phyloP scores from a whole-genome alignment of 108 stramenopile genomes.

The Cyclotella choctawhatcheeana region DNA sequence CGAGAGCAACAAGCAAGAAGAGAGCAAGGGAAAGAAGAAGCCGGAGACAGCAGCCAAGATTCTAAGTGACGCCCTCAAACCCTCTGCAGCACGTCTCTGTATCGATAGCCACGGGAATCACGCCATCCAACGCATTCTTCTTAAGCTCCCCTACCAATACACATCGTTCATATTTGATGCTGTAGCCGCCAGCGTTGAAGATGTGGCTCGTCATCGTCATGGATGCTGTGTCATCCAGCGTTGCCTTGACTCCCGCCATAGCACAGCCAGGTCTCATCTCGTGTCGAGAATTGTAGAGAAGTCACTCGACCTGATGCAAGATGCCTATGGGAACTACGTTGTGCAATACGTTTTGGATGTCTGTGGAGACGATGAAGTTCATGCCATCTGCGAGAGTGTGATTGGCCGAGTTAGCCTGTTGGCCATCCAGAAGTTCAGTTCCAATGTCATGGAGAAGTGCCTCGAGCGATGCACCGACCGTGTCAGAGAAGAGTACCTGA shows the following conservation, averaged over 20 bases:
- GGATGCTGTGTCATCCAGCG: slow-evolving; percentile 98
- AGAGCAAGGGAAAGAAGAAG: slow-evolving; percentile 30
- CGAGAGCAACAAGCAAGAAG: slow-evolving; percentile 14
- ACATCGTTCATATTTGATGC: slow-evolving; percentile 94
- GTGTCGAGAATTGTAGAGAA: slow-evolving; percentile 91
- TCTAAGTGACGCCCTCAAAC: slow-evolving; percentile 80
- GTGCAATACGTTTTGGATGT: slow-evolving; percentile 93
- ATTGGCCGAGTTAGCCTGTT: slow-evolving; percentile 89
- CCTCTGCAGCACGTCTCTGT: slow-evolving; percentile 93
- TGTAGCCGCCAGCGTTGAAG: slow-evolving; percentile 86
- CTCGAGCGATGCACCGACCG: slow-evolving; percentile 91
- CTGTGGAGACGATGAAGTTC: slow-evolving; percentile 91
- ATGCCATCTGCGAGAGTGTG: slow-evolving; percentile 89
- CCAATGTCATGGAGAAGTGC: slow-evolving; percentile 99
- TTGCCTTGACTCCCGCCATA: slow-evolving; percentile 92
- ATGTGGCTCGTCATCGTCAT: slow-evolving; percentile 97
- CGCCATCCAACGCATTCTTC: slow-evolving; percentile 91
- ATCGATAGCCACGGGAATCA: slow-evolving; percentile 99
- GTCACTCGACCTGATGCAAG: slow-evolving; percentile 96
- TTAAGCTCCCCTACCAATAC: slow-evolving; percentile 91
- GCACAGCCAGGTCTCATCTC: slow-evolving; percentile 83
- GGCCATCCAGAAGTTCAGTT: slow-evolving; percentile 96
- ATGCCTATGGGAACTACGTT: slow-evolving; percentile 95
- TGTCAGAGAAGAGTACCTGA: slow-evolving; percentile 84
- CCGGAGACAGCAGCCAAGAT: slow-evolving; percentile 81